These are phyloP conservation scores for Pythium periplocum DNA, from an alignment of 352 stramenopile species.

Conservation along the genomic window DNA sequence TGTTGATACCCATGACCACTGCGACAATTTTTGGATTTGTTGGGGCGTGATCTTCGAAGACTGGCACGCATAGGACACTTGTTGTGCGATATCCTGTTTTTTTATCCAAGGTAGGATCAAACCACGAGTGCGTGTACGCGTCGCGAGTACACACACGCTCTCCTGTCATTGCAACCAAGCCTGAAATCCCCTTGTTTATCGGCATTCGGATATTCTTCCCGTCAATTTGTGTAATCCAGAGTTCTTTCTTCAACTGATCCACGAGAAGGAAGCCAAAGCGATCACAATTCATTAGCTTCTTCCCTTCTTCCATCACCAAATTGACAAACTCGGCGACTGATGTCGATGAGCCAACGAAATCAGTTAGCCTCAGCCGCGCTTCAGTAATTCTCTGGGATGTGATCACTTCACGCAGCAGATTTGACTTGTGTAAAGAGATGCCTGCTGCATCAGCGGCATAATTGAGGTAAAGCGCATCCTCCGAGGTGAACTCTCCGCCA, in stretches of 20 bases:
- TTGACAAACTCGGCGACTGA: conserved; percentile 49
- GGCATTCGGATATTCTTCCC: conserved; percentile 51
- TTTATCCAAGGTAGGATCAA: conserved; percentile 52
- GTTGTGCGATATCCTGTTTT: conserved; percentile 69
- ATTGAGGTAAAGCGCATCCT: conserved; percentile 32
- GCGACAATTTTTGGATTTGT: conserved; percentile 60
- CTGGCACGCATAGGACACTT: conserved; percentile 56
- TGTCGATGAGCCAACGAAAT: conserved; percentile 39
- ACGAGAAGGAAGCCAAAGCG: conserved; percentile 61
- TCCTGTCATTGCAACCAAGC: conserved; percentile 43
- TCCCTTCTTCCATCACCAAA: conserved; percentile 50
- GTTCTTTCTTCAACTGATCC: conserved; percentile 61
- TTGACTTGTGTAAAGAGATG: conserved; percentile 36
- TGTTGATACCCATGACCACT: conserved; percentile 86
- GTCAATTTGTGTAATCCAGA: conserved; percentile 61
- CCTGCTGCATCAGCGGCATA: conserved; percentile 29
- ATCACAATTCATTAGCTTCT: conserved; percentile 51
- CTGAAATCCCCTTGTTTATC: conserved; percentile 59
- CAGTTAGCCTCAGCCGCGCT: conserved; percentile 18
- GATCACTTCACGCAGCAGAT: conserved; percentile 30
- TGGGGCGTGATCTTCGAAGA: conserved; percentile 56
- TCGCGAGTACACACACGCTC: conserved; percentile 45
- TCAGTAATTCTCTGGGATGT: conserved; percentile 25
- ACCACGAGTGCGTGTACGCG: conserved; percentile 52
- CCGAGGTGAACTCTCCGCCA: conserved; percentile 23